Evolutionary conservation across 139 green algal genomes (phyloP).

Genomic region (Chlamydomonas schloesseri): DNA sequence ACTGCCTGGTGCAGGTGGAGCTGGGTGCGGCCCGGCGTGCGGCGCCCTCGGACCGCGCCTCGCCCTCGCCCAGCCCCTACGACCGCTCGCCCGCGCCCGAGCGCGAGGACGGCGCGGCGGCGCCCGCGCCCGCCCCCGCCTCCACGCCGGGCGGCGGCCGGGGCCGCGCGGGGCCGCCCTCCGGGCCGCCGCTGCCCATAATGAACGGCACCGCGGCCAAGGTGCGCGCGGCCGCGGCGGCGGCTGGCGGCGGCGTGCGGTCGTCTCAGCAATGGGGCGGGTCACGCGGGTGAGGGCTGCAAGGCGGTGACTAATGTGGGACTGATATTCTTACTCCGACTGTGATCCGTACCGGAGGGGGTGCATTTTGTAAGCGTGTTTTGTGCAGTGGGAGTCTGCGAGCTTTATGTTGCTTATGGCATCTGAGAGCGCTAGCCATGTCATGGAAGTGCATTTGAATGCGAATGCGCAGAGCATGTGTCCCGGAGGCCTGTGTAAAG

Average conservation of each 20-base stretch:
- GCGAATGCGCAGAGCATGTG: too few species aligned
- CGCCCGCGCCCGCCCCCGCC: not conserved
- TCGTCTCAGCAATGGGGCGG: not conserved
- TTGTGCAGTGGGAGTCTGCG: too few species aligned
- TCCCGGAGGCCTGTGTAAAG: too few species aligned
- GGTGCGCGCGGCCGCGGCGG: constrained; percentile 12
- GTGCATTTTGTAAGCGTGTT: too few species aligned
- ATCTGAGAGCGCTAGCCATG: too few species aligned
- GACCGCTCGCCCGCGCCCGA: constrained; percentile 3
- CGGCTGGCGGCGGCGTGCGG: not conserved
- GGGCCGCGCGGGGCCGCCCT: not conserved
- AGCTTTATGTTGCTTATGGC: too few species aligned
- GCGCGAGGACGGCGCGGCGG: not conserved
- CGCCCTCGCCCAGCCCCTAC: not conserved
- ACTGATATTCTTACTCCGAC: too few species aligned
- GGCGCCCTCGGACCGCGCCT: not conserved
- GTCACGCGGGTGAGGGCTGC: not conserved
- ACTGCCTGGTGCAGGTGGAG: constrained; percentile 6
- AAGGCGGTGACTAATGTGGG: too few species aligned
- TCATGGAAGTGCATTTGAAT: too few species aligned
- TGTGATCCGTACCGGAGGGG: too few species aligned
- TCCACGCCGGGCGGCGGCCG: not conserved
- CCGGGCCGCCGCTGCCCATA: constrained; percentile 19
- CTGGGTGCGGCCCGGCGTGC: constrained; percentile 33
- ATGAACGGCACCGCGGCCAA: constrained; percentile 43